Evolutionary conservation across 129 eudicot genomes (phyloP).

Genomic region (Heracleum sosnowskyi): DNA sequence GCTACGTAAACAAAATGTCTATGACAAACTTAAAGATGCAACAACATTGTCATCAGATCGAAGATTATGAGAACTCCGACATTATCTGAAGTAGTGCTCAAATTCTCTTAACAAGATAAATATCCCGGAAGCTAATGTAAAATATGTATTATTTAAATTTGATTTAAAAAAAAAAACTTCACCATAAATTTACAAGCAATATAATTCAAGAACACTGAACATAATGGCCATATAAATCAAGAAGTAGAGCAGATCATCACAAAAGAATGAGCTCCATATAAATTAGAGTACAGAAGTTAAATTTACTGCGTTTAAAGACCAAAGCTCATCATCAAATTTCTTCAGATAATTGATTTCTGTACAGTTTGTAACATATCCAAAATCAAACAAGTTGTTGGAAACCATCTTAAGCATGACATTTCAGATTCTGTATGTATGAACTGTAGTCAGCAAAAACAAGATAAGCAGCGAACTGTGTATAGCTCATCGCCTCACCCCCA

Average conservation of each 20-base stretch:
- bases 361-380: not conserved
- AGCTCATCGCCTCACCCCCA: not conserved
- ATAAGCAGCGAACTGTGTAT: not conserved
- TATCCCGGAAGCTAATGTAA: not conserved
- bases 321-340: not conserved
- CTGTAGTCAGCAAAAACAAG: not conserved
- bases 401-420: not conserved
- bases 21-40: not conserved
- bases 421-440: not conserved
- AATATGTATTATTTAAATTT: not conserved
- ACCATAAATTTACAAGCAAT: not conserved
- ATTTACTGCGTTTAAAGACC: not conserved
- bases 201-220: not conserved
- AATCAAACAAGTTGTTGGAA: not conserved
- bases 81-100: not conserved
- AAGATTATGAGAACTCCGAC: not conserved
- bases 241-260: conserved; percentile 1
- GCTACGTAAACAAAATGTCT: not conserved
- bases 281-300: not conserved
- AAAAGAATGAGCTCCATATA: not conserved
- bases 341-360: too few species aligned
- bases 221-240: not conserved
- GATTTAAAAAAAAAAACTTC: not conserved
- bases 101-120: not conserved
- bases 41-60: not conserved